Conservation (phyloP, 106 monocot genomes). For the Dendrobium catenatum region DNA sequence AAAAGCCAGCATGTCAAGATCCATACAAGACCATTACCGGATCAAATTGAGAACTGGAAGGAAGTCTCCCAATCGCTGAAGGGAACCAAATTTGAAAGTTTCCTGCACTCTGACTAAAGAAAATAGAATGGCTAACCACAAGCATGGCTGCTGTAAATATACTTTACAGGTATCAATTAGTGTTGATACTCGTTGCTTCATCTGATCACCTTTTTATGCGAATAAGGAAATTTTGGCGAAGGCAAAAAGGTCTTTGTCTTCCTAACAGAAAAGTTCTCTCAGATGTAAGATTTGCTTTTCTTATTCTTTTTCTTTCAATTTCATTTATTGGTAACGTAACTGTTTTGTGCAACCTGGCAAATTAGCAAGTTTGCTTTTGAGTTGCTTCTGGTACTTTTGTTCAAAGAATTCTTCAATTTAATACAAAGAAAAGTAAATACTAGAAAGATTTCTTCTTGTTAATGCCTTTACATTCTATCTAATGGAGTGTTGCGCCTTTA, state of each 20-base stretch:
- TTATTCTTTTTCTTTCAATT: not conserved
- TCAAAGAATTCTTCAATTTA: not conserved
- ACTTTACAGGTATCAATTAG: not conserved
- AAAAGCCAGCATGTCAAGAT: constrained; percentile 80
- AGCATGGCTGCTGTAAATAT: not conserved
- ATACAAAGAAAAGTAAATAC: not conserved
- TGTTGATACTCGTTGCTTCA: not conserved
- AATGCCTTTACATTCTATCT: not conserved
- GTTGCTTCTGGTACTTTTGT: not conserved
- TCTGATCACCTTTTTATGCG: not conserved
- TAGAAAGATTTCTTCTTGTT: not conserved
- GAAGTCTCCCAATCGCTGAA: constrained; percentile 44
- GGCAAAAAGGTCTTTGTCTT: not conserved
- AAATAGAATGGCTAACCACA: not conserved
- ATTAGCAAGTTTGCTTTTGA: not conserved
- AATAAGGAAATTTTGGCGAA: too few species aligned
- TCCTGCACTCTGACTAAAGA: constrained; percentile 37
- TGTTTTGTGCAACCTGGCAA: not conserved
- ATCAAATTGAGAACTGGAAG: constrained; percentile 70
- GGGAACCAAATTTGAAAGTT: constrained; percentile 58
- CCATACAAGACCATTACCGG: constrained; percentile 58
- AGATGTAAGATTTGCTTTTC: not conserved
- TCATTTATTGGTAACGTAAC: not conserved
- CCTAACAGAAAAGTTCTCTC: not conserved
- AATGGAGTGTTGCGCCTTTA: too few species aligned